These are phyloP conservation scores for Lactifluus volemus DNA, from an alignment of 768 basidiomycete genomes.

Conservation along the genomic window DNA sequence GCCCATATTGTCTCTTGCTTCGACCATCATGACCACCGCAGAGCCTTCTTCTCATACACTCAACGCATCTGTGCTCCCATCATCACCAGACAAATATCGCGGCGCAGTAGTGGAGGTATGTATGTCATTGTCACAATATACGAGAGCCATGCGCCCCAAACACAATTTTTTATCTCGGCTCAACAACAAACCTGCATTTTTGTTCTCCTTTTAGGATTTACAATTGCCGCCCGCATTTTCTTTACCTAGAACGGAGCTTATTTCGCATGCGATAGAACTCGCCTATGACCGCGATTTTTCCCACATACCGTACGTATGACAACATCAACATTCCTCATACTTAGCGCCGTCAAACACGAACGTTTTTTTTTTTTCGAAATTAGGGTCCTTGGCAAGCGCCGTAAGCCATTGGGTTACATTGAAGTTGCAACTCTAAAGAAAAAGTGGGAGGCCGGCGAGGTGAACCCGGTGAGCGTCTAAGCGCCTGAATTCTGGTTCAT, in stretches of 20 bases:
- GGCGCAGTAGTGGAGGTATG: slow-evolving; percentile 86
- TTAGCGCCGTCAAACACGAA: too few relatives aligned
- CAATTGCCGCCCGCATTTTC: slow-evolving; percentile 86
- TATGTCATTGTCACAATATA: not conserved
- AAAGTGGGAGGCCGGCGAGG: slow-evolving; percentile 67
- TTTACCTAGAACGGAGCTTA: slow-evolving; percentile 59
- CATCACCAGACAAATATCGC: slow-evolving; percentile 53
- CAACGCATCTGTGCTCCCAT: not conserved
- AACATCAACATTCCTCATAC: too few relatives aligned
- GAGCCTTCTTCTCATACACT: not conserved
- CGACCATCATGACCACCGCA: slow-evolving; percentile 8
- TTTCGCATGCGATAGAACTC: slow-evolving; percentile 70
- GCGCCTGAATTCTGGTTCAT: too few relatives aligned
- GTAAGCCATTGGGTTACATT: slow-evolving; percentile 77
- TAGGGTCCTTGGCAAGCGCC: slow-evolving; percentile 67
- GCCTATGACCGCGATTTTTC: slow-evolving; percentile 95
- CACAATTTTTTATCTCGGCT: not conserved
- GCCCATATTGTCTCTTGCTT: not conserved
- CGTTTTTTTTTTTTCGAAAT: too few relatives aligned
- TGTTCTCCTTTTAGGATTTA: slow-evolving; percentile 41
- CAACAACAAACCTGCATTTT: not conserved
- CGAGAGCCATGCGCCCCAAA: not conserved
- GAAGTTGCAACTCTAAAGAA: slow-evolving; percentile 67
- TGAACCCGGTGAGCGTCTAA: slow-evolving; percentile 52
- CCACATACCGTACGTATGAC: slow-evolving; percentile 65